These are phyloP conservation scores for Mycena olivaceomarginata DNA, from an alignment of 768 basidiomycete genomes.

Conservation along the genomic window DNA sequence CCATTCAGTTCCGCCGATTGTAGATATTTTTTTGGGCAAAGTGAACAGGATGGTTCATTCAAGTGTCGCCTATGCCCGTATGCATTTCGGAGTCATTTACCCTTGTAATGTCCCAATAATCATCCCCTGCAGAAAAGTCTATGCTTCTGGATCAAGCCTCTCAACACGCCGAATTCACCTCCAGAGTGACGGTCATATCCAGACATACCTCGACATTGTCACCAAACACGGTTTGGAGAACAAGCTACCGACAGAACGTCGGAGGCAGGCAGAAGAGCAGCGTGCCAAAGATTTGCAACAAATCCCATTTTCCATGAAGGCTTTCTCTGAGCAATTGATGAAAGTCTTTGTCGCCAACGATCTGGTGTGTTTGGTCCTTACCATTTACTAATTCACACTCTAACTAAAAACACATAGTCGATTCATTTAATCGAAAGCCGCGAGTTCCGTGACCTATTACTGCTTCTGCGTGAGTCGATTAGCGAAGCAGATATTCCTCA, in stretches of 20 bases:
- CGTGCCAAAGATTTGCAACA: too few relatives aligned
- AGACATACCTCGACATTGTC: not conserved
- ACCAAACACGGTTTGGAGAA: not conserved
- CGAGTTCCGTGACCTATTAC: too few relatives aligned
- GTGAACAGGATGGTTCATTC: not conserved
- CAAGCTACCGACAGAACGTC: constrained; percentile 4
- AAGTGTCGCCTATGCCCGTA: constrained; percentile 24
- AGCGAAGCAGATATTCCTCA: too few relatives aligned
- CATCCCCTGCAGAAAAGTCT: not conserved
- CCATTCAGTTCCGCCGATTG: not conserved
- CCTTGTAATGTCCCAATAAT: not conserved
- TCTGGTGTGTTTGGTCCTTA: too few relatives aligned
- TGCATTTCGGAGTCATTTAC: not conserved
- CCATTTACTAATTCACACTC: too few relatives aligned
- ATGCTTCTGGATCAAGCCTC: not conserved
- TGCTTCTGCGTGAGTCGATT: too few relatives aligned
- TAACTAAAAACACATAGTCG: too few relatives aligned
- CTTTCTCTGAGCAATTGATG: too few relatives aligned
- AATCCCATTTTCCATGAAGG: too few relatives aligned
- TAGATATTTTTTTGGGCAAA: constrained; percentile 16
- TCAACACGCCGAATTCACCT: not conserved
- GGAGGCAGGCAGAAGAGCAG: constrained; percentile 8
- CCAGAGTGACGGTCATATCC: not conserved
- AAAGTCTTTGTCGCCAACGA: too few relatives aligned
- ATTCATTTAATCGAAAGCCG: too few relatives aligned